These are phyloP conservation scores for Clavispora vitiphila DNA, from an alignment of 805 yeast genomes.

Conservation along the genomic window DNA sequence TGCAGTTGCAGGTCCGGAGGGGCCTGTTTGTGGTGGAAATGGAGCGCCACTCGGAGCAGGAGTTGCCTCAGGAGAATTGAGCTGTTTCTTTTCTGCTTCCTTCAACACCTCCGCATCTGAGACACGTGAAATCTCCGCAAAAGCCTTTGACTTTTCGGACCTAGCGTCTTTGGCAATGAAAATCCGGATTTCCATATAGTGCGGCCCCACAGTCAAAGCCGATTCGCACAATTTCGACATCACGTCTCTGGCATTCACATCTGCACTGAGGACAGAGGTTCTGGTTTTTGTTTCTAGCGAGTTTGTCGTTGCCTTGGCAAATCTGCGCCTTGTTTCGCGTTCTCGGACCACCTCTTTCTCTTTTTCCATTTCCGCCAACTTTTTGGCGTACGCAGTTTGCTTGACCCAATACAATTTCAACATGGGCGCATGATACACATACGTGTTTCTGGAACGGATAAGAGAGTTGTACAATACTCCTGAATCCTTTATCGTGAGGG, in stretches of 20 bases:
- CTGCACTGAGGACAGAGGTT: slow-evolving; percentile 32
- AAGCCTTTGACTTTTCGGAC: slow-evolving; percentile 43
- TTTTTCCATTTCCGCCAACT: slow-evolving; percentile 33
- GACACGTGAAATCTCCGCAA: slow-evolving; percentile 16
- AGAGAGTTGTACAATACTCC: slow-evolving; percentile 69
- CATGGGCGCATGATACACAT: slow-evolving; percentile 58
- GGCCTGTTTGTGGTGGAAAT: too few species aligned
- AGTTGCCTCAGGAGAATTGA: neutral
- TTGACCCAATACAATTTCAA: slow-evolving; percentile 80
- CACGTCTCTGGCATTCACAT: slow-evolving; percentile 64
- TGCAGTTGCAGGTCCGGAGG: too few species aligned
- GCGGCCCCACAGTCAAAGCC: slow-evolving; percentile 73
- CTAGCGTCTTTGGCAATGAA: slow-evolving; percentile 84
- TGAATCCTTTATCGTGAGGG: slow-evolving; percentile 67
- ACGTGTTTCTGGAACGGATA: slow-evolving; percentile 60
- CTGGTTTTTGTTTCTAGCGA: slow-evolving; percentile 18
- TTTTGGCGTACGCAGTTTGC: slow-evolving; percentile 52
- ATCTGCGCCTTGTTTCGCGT: slow-evolving; percentile 12
- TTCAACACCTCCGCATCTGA: neutral
- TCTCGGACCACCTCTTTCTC: slow-evolving; percentile 14
- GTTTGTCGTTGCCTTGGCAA: slow-evolving; percentile 16
- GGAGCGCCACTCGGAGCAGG: neutral
- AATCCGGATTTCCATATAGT: slow-evolving; percentile 66
- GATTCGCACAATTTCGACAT: slow-evolving; percentile 88
- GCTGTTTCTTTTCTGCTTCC: neutral